A percentile compares a stretch with the other conserved stretches of the same genome.
Evolutionary conservation across 257 asterid species (phyloP).

Genomic region (Gardenia jasminoides): DNA sequence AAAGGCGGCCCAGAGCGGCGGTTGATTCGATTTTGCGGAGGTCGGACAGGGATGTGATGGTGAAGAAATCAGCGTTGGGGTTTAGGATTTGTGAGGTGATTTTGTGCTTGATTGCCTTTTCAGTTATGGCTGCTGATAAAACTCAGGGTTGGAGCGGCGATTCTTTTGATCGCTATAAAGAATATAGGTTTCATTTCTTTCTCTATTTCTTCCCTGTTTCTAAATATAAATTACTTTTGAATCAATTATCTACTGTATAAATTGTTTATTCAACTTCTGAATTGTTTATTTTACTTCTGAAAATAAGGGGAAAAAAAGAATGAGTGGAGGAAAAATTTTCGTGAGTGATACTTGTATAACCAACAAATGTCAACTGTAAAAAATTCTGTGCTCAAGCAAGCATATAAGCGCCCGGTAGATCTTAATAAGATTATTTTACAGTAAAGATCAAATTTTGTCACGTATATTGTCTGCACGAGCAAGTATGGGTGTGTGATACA

Average conservation of each 20-base stretch:
- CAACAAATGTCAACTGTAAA: no score
- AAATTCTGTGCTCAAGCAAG: not conserved
- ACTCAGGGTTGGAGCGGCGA: constrained; percentile 99
- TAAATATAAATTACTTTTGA: not conserved
- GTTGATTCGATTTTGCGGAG: constrained; percentile 36
- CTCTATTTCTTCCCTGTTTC: not conserved
- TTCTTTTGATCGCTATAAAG: constrained; percentile 83
- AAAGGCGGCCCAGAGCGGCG: constrained; percentile 41
- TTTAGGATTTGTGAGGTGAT: constrained; percentile 64
- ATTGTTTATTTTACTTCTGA: no score
- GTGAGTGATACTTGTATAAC: no score
- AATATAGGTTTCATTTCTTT: constrained; percentile 54
- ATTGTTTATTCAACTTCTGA: no score
- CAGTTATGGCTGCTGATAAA: constrained; percentile 93
- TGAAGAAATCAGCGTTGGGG: constrained; percentile 53
- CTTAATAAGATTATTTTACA: not conserved
- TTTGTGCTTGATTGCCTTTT: constrained; percentile 69
- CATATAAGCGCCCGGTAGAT: not conserved
- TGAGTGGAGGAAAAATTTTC: no score
- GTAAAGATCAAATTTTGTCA: no score
- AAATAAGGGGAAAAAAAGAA: not conserved
- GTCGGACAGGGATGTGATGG: constrained; percentile 41
- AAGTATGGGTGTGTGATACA: no score
- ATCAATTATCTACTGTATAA: not conserved
- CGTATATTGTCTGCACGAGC: no score